Conservation (phyloP, 2,329 filamentous ascomycete species). For the Cladophialophora bantiana region DNA sequence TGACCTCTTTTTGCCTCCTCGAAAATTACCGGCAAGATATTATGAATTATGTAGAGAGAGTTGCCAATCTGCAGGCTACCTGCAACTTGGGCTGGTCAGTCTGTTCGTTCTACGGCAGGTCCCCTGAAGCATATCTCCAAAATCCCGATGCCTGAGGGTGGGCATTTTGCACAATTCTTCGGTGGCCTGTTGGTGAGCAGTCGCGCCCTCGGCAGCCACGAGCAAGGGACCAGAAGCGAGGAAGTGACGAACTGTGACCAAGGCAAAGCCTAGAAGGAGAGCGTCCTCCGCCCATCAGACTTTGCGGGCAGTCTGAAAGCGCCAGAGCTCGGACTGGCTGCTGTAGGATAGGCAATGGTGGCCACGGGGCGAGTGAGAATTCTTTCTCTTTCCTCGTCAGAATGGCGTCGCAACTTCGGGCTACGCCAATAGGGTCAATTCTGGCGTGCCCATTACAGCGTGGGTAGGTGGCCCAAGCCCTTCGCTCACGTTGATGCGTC, state of each 20-base stretch:
- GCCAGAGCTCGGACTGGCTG: conserved; percentile 2
- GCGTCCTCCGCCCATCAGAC: conserved; percentile 13
- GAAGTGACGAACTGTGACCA: conserved; percentile 3
- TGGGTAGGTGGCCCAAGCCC: conserved; percentile 2
- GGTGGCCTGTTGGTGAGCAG: conserved; percentile 17
- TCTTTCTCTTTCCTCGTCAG: conserved; percentile 10
- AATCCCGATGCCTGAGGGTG: background rate
- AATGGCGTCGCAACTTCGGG: conserved; percentile 10
- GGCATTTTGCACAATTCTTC: background rate
- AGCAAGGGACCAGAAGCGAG: conserved; percentile 16
- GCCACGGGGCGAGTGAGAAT: conserved; percentile 17
- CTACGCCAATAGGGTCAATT: conserved; percentile 25
- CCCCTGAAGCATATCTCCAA: conserved; percentile 6
- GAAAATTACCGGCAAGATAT: background rate
- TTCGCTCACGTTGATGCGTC: conserved; percentile 8
- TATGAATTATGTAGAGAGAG: conserved; percentile 10
- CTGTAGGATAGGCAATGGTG: conserved; percentile 11
- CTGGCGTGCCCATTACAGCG: conserved; percentile 15
- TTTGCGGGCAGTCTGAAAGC: background rate
- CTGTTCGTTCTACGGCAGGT: conserved; percentile 6
- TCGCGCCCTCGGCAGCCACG: conserved; percentile 23
- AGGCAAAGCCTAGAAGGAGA: conserved; percentile 12
- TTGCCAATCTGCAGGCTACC: background rate
- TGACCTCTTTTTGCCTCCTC: background rate
- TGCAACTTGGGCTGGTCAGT: conserved; percentile 8